Evolutionary conservation across 1,284 basidiomycete genomes (phyloP).

Genomic region (Anthracocystis walkeri): DNA sequence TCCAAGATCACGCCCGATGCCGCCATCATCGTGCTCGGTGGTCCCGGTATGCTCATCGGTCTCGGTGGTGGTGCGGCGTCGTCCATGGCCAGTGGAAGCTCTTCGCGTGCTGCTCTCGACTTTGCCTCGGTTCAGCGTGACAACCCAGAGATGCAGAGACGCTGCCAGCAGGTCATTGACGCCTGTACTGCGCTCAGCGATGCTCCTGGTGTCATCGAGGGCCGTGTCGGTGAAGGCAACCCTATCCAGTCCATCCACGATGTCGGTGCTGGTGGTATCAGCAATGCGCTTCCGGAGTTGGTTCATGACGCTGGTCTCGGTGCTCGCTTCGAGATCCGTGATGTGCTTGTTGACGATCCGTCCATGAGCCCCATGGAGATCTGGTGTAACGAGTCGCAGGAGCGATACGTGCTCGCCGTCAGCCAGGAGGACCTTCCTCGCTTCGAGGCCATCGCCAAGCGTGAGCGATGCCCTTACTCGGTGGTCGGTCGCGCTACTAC

Average conservation of each 20-base stretch:
- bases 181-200: constrained; percentile 70
- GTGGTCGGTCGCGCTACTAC: constrained; percentile 88
- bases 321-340: constrained; percentile 92
- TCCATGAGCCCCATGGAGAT: constrained; percentile 99
- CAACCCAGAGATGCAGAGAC: constrained; percentile 97
- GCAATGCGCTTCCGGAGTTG: constrained; percentile 95
- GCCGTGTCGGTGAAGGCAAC: constrained; percentile 67
- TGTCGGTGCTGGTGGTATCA: constrained; percentile 95
- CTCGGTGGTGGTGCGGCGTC: constrained; percentile 95
- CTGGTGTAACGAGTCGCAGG: constrained; percentile 99
- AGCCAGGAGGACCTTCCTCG: constrained; percentile 54
- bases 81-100: constrained; percentile 77
- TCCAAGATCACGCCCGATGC: constrained; percentile 62
- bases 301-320: constrained; percentile 94
- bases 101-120: constrained; percentile 89
- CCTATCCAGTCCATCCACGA: constrained; percentile 98
- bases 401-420: constrained; percentile 88
- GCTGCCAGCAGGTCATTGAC: constrained; percentile 97
- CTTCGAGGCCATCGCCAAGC: constrained; percentile 83
- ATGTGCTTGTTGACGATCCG: constrained; percentile 89
- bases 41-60: constrained; percentile 95
- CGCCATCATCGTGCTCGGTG: constrained; percentile 87
- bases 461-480: constrained; percentile 93
- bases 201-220: constrained; percentile 41
- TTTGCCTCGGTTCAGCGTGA: constrained; percentile 97